Evolutionary conservation across 73 alveolate genomes (phyloP).

Genomic region (Breviolum minutum): DNA sequence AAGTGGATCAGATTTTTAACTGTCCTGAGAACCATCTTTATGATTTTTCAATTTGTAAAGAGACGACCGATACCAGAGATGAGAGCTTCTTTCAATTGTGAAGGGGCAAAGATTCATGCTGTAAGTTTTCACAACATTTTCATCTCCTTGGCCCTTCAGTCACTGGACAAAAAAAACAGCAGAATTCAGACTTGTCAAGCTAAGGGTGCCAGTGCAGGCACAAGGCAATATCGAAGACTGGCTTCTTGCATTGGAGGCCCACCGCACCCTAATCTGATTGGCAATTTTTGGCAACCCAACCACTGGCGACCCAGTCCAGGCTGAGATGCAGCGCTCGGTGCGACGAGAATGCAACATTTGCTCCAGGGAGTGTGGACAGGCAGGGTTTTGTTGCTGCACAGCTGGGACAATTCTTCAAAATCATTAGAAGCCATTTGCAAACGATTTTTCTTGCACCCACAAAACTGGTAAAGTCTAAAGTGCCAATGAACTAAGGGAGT

Average conservation of each 20-base stretch:
- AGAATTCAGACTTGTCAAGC: constrained; percentile 92
- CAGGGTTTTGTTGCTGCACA: background rate
- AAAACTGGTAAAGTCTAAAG: too few relatives aligned
- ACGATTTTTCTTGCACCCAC: too few relatives aligned
- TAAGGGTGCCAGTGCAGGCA: constrained; percentile 99
- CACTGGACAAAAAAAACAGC: background rate
- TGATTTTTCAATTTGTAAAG: too few relatives aligned
- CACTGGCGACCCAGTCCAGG: background rate
- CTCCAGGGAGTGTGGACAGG: constrained; percentile 87
- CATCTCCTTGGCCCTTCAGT: background rate
- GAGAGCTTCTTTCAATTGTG: too few relatives aligned
- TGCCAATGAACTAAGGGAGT: too few relatives aligned
- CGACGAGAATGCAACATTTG: constrained; percentile 97
- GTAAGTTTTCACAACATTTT: background rate
- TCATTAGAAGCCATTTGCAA: too few relatives aligned
- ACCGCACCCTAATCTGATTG: background rate
- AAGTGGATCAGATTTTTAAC: too few relatives aligned
- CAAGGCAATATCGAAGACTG: constrained; percentile 99
- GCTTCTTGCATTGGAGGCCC: constrained; percentile 99
- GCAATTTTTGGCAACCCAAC: background rate
- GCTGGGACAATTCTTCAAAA: too few relatives aligned
- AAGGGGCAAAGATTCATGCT: background rate
- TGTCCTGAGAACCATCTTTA: too few relatives aligned
- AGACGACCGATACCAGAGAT: too few relatives aligned
- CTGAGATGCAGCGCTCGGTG: constrained; percentile 99